phyloP scores from a whole-genome alignment of 2,329 filamentous ascomycete genomes.

The Diaporthe sp. region DNA sequence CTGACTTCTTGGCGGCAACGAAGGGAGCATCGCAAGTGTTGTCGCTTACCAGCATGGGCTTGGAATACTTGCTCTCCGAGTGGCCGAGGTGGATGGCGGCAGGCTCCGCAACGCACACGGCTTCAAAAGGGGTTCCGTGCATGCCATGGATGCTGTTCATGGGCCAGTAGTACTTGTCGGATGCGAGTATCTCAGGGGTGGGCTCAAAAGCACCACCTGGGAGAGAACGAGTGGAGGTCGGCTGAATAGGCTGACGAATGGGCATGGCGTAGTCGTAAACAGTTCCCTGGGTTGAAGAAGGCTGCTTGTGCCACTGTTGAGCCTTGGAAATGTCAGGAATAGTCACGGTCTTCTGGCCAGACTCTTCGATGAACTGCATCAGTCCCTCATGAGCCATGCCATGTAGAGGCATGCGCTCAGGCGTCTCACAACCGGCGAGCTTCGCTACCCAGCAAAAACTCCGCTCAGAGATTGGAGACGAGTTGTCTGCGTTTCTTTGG shows the following conservation, averaged over 20 bases:
- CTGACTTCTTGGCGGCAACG: not conserved
- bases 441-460: too few species aligned
- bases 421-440: not conserved
- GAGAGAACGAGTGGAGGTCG: not conserved
- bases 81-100: constrained; percentile 2
- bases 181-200: not conserved
- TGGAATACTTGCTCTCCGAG: not conserved
- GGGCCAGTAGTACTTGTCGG: constrained; percentile 25
- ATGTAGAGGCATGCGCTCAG: not conserved
- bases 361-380: not conserved
- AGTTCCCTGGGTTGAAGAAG: not conserved
- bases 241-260: constrained; percentile 20
- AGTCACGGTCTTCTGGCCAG: constrained; percentile 1
- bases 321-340: not conserved
- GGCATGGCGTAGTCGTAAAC: not conserved
- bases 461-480: not conserved
- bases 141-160: constrained; percentile 22
- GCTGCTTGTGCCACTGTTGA: not conserved
- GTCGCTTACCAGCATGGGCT: constrained; percentile 19
- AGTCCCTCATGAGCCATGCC: not conserved
- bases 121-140: not conserved
- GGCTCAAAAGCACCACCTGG: not conserved
- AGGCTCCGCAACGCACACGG: not conserved
- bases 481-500: not conserved
- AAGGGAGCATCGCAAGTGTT: not conserved